Percentiles rank a stretch among this genome's conserved stretches.
Evolutionary conservation across 1,284 basidiomycete genomes (phyloP).

Genomic region (Takashimella koratensis): DNA sequence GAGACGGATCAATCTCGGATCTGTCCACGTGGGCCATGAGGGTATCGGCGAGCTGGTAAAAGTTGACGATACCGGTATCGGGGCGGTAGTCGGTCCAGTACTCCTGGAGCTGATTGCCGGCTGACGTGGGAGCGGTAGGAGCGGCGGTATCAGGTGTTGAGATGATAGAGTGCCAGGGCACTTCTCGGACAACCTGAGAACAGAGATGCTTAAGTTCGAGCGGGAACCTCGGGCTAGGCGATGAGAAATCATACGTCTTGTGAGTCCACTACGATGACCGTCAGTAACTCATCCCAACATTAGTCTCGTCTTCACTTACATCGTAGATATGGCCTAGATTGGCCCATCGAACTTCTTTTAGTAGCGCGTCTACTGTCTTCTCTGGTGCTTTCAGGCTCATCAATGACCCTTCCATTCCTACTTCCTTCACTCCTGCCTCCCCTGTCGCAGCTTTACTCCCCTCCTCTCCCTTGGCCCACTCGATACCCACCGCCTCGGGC

Average conservation of each 20-base stretch:
- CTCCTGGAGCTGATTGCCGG: constrained; percentile 53
- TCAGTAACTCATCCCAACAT: background rate
- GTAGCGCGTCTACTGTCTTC: constrained; percentile 59
- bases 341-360: constrained; percentile 79
- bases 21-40: constrained; percentile 92
- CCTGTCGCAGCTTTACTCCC: background rate
- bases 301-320: constrained; percentile 25
- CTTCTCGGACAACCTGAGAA: constrained; percentile 56
- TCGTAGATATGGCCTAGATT: constrained; percentile 86
- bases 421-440: background rate
- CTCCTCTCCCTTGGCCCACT: constrained; percentile 7
- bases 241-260: constrained; percentile 81
- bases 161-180: constrained; percentile 58
- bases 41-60: constrained; percentile 77
- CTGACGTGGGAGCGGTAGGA: constrained; percentile 1
- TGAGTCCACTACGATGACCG: constrained; percentile 68
- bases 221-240: constrained; percentile 59
- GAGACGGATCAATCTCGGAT: constrained; percentile 68
- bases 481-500: constrained; percentile 1
- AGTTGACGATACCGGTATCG: constrained; percentile 91
- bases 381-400: constrained; percentile 54
- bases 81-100: constrained; percentile 46
- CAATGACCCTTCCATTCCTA: background rate
- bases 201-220: constrained; percentile 59
- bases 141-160: background rate